phyloP scores from a whole-genome alignment of 2,329 filamentous ascomycete species.

The Macrophomina phaseolina region DNA sequence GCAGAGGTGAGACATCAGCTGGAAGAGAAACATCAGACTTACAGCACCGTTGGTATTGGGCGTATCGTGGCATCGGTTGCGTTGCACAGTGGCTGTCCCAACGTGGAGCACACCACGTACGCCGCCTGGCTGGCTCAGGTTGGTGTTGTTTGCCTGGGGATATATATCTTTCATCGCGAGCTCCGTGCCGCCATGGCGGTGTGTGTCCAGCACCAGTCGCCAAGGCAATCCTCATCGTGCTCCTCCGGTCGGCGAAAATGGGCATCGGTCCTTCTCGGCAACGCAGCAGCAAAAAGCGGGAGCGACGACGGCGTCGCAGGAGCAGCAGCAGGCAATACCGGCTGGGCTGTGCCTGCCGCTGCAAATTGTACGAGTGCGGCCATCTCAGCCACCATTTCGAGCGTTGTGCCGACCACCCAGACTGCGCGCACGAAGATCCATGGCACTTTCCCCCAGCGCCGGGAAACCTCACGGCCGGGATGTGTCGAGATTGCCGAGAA shows the following conservation, averaged over 20 bases:
- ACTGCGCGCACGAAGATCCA: conserved; percentile 21
- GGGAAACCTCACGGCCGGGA: conserved; percentile 9
- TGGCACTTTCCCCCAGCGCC: conserved; percentile 19
- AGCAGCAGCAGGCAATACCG: conserved; percentile 2
- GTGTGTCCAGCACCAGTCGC: not conserved
- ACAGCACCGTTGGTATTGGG: not conserved
- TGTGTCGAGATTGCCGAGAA: conserved; percentile 14
- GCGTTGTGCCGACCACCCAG: conserved; percentile 11
- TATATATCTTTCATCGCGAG: conserved; percentile 9
- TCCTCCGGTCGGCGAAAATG: conserved; percentile 1
- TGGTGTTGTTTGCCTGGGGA: not conserved
- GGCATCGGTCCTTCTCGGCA: conserved; percentile 10
- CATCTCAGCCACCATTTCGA: conserved; percentile 12
- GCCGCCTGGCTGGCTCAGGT: not conserved
- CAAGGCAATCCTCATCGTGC: not conserved
- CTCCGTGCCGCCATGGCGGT: not conserved
- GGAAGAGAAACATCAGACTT: conserved; percentile 8
- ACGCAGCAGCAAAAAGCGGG: not conserved
- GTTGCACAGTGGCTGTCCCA: conserved; percentile 9
- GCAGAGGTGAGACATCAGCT: not conserved
- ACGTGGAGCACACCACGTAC: conserved; percentile 15
- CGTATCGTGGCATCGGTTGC: not conserved
- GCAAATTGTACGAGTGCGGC: conserved; percentile 9
- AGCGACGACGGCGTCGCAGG: not conserved
- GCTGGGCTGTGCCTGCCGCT: conserved; percentile 14